Evolutionary conservation across 2,329 filamentous ascomycete genomes (phyloP), one percentile per base, ranked within the genome.

Genomic region (Cytospora chrysosperma): DNA sequence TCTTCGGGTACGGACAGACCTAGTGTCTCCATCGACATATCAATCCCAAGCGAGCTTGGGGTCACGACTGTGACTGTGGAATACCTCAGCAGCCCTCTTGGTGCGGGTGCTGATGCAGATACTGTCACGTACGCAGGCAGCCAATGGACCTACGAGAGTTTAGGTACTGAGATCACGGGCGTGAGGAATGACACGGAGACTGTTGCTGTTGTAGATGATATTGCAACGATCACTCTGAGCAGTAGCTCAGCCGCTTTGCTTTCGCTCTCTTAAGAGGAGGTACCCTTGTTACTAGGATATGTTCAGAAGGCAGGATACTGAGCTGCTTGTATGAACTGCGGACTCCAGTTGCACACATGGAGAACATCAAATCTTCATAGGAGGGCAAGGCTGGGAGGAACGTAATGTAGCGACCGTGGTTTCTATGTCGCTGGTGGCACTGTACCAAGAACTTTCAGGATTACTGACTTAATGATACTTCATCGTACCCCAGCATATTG

Each of bases 81-180:
- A 40, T 70, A 70, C 52, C 65, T 76, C 27, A 71, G 64, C 52
- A 75, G 73, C 53, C 72, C 73, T 3, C 30, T 67, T 32, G 74
- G 74, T 7, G 74, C 74, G 1, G 72, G 73, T 7, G 73, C 73
- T 2, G 68, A 62, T 1, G 72, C 72, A 2, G 67, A 68, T 50
- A 69, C 66, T 3, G 73, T 76, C 52, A 75, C 74, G 15, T 76
- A 76, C 49, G 74, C 68, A 5, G 74, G 73, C 1, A 75, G 74
- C 61, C 73, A 75, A 60, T 76, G 74, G 74, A 75, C 73, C 10
- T 74, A 71, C 51, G 68, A 69, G 47, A 75, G 72, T 62, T 54
- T 68, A 2, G 74, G 74, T 0, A 66, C 62, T 56, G 74, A 76
- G 65, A 71, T 75, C 13, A 71, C 68, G 61, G 67, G 70, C 17